phyloP scores from a whole-genome alignment of 2,329 filamentous ascomycete species.

The Hypocrella siamensis region DNA sequence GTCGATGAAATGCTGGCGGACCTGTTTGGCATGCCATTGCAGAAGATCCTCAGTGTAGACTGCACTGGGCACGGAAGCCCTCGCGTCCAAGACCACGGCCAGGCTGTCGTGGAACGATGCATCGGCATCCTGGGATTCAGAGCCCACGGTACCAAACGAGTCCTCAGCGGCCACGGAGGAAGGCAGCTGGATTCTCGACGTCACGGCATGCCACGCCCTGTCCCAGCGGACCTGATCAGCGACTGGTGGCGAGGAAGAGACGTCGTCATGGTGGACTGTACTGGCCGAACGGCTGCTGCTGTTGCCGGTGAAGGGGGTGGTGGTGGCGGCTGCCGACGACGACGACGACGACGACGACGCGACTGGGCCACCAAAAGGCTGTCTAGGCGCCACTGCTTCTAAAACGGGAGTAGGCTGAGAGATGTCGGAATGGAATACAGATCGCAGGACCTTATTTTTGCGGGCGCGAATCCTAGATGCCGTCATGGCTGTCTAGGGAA shows the following conservation, averaged over 20 bases:
- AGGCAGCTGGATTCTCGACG: constrained; percentile 39
- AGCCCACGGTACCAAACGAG: constrained; percentile 31
- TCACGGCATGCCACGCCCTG: constrained; percentile 46
- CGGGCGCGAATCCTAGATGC: constrained; percentile 29
- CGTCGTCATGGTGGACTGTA: constrained; percentile 4
- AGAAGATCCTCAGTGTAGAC: constrained; percentile 39
- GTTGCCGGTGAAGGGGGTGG: too few relatives aligned
- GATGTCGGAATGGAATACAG: constrained; percentile 37
- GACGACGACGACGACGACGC: too few relatives aligned
- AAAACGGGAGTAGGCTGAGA: constrained; percentile 31
- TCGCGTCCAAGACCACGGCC: constrained; percentile 34
- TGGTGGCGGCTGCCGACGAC: too few relatives aligned
- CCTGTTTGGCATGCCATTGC: constrained; percentile 45
- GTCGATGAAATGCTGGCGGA: constrained; percentile 42
- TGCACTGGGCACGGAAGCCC: constrained; percentile 29
- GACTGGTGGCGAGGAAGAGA: constrained; percentile 9
- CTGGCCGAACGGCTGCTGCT: too few relatives aligned
- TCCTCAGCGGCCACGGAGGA: constrained; percentile 38
- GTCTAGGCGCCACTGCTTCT: constrained; percentile 23
- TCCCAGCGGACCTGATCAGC: constrained; percentile 43
- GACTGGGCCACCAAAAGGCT: constrained; percentile 28
- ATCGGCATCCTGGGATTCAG: constrained; percentile 27
- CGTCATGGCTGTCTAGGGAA: constrained; percentile 20
- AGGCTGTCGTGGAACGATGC: constrained; percentile 35
- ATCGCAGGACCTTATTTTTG: constrained; percentile 34